These are phyloP conservation scores for Massariosphaeria phaeospora DNA, from an alignment of 495 filamentous ascomycete genomes.

Conservation along the genomic window DNA sequence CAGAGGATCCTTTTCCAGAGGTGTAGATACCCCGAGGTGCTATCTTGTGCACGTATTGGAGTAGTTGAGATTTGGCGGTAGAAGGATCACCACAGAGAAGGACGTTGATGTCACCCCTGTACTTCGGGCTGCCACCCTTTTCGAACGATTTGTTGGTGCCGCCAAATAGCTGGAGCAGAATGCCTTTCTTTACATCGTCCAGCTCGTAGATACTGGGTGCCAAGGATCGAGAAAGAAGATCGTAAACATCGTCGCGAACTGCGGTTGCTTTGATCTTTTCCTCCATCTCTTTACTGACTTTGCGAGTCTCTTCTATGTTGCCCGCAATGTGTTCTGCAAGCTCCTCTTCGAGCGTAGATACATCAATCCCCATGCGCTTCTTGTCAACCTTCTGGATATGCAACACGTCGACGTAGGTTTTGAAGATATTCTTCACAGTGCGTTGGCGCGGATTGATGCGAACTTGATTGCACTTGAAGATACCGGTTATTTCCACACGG, in stretches of 20 bases:
- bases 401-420: slow-evolving; percentile 92
- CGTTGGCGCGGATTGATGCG: slow-evolving; percentile 92
- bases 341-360: slow-evolving; percentile 82
- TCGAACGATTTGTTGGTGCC: slow-evolving; percentile 99
- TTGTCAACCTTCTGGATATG: slow-evolving; percentile 97
- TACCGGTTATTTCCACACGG: slow-evolving; percentile 90
- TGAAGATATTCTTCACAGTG: slow-evolving; percentile 89
- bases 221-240: slow-evolving; percentile 84
- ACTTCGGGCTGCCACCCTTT: slow-evolving; percentile 90
- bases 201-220: slow-evolving; percentile 96
- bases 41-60: slow-evolving; percentile 94
- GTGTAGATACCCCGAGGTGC: slow-evolving; percentile 96
- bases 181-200: slow-evolving; percentile 98
- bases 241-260: slow-evolving; percentile 81
- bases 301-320: slow-evolving; percentile 74
- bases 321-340: slow-evolving; percentile 68
- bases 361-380: slow-evolving; percentile 85
- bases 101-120: slow-evolving; percentile 95
- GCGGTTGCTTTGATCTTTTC: slow-evolving; percentile 81
- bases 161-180: slow-evolving; percentile 91
- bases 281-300: slow-evolving; percentile 84
- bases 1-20: slow-evolving; percentile 93
- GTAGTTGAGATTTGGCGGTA: slow-evolving; percentile 89
- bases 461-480: slow-evolving; percentile 90
- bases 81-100: slow-evolving; percentile 95